Conservation (phyloP, 805 yeast species). For the Zygoascus bituminiphila region DNA sequence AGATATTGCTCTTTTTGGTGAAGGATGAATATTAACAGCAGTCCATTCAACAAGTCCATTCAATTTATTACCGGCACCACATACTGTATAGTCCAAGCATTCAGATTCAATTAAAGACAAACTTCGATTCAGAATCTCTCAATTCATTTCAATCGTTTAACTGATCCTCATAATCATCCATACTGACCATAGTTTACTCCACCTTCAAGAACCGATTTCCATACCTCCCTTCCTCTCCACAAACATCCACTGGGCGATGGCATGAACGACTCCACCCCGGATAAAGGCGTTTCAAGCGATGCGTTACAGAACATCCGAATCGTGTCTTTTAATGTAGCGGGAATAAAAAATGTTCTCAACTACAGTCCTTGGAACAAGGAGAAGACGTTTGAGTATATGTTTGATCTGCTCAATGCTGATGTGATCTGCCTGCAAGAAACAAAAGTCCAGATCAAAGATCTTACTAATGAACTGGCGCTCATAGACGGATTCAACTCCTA, state of each 20-base stretch:
- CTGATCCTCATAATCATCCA: too few species aligned
- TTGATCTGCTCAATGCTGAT: slow-evolving; percentile 56
- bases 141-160: too few species aligned
- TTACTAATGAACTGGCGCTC: slow-evolving; percentile 41
- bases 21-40: too few species aligned
- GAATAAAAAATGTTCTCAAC: slow-evolving; percentile 67
- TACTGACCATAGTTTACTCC: too few species aligned
- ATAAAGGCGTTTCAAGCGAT: not conserved
- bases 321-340: slow-evolving; percentile 78
- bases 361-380: slow-evolving; percentile 75
- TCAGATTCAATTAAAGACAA: too few species aligned
- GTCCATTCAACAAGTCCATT: too few species aligned
- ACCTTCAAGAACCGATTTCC: too few species aligned
- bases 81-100: too few species aligned
- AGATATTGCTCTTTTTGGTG: too few species aligned
- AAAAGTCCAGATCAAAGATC: slow-evolving; percentile 49
- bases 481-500: slow-evolving; percentile 54
- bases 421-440: slow-evolving; percentile 82
- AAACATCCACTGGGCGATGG: not conserved
- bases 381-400: slow-evolving; percentile 34
- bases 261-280: not conserved
- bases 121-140: too few species aligned
- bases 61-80: too few species aligned
- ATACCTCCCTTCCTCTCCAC: too few species aligned
- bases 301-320: slow-evolving; percentile 29